Evolutionary conservation across 2,329 filamentous ascomycete genomes (phyloP).

Genomic region (Nemania bipapillata): DNA sequence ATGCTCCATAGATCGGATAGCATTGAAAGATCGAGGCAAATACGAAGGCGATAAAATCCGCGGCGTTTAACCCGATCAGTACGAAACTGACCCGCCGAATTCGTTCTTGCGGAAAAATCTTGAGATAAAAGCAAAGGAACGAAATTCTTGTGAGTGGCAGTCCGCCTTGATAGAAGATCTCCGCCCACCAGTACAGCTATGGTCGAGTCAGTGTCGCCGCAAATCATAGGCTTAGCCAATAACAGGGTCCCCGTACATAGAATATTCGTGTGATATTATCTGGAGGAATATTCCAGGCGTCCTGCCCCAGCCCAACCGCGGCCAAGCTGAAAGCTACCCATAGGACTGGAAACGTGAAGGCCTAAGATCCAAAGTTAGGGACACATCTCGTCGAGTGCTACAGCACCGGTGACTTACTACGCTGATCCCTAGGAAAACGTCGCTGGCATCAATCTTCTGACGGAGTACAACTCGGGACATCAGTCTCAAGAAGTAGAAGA

Average conservation of each 20-base stretch:
- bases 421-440: constrained; percentile 24
- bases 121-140: constrained; percentile 54
- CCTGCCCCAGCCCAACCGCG: constrained; percentile 23
- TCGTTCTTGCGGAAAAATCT: constrained; percentile 49
- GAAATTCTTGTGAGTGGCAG: constrained; percentile 52
- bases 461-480: constrained; percentile 24
- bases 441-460: constrained; percentile 22
- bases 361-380: constrained; percentile 19
- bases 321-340: constrained; percentile 23
- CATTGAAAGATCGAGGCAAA: constrained; percentile 50
- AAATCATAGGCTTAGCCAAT: background rate
- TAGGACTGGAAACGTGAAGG: constrained; percentile 25
- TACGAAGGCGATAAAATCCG: constrained; percentile 46
- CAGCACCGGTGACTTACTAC: constrained; percentile 20
- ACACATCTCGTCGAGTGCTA: too few relatives aligned
- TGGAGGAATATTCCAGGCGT: constrained; percentile 31
- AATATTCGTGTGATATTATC: constrained; percentile 36
- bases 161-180: constrained; percentile 35
- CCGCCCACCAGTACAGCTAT: constrained; percentile 36
- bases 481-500: constrained; percentile 23
- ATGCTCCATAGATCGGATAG: constrained; percentile 48
- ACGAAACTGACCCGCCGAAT: constrained; percentile 45
- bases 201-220: background rate
- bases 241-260: constrained; percentile 18
- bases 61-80: constrained; percentile 49